Percentiles rank a stretch among this genome's conserved stretches.
These are phyloP conservation scores for Solanum appendiculatum DNA, from an alignment of 257 asterid genomes.

Conservation along the genomic window DNA sequence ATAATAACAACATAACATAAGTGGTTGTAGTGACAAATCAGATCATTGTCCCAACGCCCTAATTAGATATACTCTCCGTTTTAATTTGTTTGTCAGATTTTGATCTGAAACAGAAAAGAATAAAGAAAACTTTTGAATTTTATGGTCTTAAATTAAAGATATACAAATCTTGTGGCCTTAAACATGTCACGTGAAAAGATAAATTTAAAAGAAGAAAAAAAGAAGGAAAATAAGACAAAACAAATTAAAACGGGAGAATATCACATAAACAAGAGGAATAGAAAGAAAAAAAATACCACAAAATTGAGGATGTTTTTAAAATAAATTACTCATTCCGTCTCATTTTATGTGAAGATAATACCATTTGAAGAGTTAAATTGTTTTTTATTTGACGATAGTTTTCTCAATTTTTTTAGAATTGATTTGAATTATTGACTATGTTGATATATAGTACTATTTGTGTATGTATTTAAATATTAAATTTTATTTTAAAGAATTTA, in stretches of 20 bases:
- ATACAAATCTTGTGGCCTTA: not conserved
- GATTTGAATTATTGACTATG: not conserved
- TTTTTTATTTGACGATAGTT: too few species aligned
- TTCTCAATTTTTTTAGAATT: not conserved
- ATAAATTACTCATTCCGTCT: not conserved
- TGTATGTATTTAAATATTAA: too few species aligned
- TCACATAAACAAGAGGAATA: not conserved
- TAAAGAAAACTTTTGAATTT: not conserved
- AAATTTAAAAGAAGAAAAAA: not conserved
- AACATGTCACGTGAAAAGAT: not conserved
- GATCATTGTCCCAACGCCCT: not conserved
- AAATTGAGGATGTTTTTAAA: not conserved
- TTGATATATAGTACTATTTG: not conserved
- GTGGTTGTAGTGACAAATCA: not conserved
- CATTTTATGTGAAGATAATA: not conserved
- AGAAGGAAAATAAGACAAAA: too few species aligned
- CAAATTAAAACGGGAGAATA: too few species aligned
- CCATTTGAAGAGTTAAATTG: not conserved
- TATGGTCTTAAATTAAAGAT: rapidly evolving
- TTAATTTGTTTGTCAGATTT: not conserved
- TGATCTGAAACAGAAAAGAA: rapidly evolving
- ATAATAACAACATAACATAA: not conserved
- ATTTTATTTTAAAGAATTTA: too few species aligned
- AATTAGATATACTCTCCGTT: not conserved
- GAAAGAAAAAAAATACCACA: not conserved